phyloP scores from a whole-genome alignment of 371 early-diverging fungal genomes.

The Apophysomyces trapeziformis region DNA sequence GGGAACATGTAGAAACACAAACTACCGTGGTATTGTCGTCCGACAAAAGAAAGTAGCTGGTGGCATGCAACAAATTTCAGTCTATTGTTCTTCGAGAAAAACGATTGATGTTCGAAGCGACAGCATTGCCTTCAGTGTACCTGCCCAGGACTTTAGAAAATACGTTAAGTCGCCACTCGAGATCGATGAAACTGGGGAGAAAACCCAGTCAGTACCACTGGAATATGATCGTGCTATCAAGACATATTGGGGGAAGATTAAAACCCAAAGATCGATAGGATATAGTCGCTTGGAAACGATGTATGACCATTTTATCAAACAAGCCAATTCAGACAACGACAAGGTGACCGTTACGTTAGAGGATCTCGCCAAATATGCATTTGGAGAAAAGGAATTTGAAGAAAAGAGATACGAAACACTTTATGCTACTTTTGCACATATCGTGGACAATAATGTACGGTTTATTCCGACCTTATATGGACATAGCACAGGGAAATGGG shows the following conservation, averaged over 20 bases:
- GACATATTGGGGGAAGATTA: constrained; percentile 35
- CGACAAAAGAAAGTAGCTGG: constrained; percentile 43
- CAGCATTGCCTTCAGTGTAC: constrained; percentile 54
- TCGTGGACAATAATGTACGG: constrained; percentile 55
- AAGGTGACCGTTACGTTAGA: constrained; percentile 26
- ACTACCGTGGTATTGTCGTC: constrained; percentile 53
- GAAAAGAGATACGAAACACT: not conserved
- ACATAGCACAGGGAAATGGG: constrained; percentile 56
- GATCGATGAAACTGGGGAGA: constrained; percentile 11
- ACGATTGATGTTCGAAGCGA: constrained; percentile 41
- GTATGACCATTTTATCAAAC: constrained; percentile 33
- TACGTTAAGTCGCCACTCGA: constrained; percentile 11
- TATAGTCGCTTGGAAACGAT: constrained; percentile 27
- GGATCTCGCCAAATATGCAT: constrained; percentile 40
- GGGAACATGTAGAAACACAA: constrained; percentile 36
- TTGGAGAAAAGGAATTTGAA: constrained; percentile 31
- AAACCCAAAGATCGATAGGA: constrained; percentile 25
- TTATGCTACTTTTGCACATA: constrained; percentile 64
- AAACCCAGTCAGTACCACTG: constrained; percentile 18
- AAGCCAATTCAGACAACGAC: constrained; percentile 18
- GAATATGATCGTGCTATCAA: constrained; percentile 31
- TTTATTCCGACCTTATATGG: constrained; percentile 49
- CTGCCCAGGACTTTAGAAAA: constrained; percentile 24
- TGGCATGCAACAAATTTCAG: constrained; percentile 46
- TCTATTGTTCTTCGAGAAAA: constrained; percentile 29